Evolutionary conservation across 2,329 filamentous ascomycete species (phyloP).

Genomic region (Metarhizium rileyi): DNA sequence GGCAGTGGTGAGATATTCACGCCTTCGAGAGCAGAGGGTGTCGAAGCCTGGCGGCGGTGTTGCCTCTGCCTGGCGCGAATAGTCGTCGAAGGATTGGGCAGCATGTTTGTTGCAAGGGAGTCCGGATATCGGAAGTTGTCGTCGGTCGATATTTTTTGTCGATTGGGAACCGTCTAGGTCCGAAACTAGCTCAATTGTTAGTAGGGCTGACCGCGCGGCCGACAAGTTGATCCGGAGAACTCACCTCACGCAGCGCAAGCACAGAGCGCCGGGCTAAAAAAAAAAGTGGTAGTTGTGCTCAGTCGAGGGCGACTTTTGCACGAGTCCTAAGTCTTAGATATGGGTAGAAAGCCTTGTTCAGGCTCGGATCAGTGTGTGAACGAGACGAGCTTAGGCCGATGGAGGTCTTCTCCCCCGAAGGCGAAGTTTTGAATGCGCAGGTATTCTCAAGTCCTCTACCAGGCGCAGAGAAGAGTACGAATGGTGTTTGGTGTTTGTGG

Average conservation of each 20-base stretch:
- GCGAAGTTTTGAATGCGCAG: slow-evolving; percentile 7
- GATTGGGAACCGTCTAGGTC: slow-evolving; percentile 39
- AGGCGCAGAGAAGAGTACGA: slow-evolving; percentile 6
- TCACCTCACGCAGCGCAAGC: slow-evolving; percentile 79
- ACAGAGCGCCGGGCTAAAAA: slow-evolving; percentile 63
- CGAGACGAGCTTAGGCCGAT: slow-evolving; percentile 12
- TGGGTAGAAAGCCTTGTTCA: slow-evolving; percentile 22
- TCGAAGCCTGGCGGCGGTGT: slow-evolving; percentile 83
- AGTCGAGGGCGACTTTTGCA: slow-evolving; percentile 35
- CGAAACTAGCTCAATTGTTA: slow-evolving; percentile 24
- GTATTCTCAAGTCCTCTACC: slow-evolving; percentile 1
- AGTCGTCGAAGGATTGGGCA: slow-evolving; percentile 64
- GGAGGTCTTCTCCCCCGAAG: slow-evolving; percentile 8
- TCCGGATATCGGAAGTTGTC: slow-evolving; percentile 46
- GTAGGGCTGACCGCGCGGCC: neutral
- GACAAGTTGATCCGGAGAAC: slow-evolving; percentile 9
- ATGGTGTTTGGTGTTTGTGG: slow-evolving; percentile 11
- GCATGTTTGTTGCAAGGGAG: slow-evolving; percentile 64
- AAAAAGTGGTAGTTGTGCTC: slow-evolving; percentile 32
- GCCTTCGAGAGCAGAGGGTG: slow-evolving; percentile 67
- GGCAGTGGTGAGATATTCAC: slow-evolving; percentile 60
- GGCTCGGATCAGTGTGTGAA: slow-evolving; percentile 15
- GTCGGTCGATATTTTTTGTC: slow-evolving; percentile 39
- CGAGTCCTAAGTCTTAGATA: slow-evolving; percentile 8
- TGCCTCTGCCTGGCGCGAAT: slow-evolving; percentile 49